phyloP scores from a whole-genome alignment of 352 stramenopile genomes.

The Peronospora tabacina region DNA sequence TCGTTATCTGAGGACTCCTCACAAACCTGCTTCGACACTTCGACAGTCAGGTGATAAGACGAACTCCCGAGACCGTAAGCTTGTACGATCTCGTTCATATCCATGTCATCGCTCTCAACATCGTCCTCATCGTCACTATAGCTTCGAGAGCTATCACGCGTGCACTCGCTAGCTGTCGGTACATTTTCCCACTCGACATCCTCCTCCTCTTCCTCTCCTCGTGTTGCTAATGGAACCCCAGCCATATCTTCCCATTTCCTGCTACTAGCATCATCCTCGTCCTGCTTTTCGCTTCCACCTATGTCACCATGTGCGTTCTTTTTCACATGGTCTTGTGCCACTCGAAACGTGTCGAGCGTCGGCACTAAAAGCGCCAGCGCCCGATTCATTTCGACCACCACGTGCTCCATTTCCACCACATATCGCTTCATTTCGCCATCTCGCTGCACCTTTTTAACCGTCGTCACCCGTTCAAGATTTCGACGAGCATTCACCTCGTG shows the following conservation, averaged over 20 bases:
- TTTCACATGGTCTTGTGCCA: slow-evolving; percentile 6
- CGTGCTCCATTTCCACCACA: slow-evolving; percentile 56
- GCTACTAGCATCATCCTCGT: slow-evolving; percentile 13
- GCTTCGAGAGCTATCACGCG: background rate
- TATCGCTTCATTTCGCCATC: slow-evolving; percentile 42
- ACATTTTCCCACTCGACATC: slow-evolving; percentile 24
- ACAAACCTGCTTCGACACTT: slow-evolving; percentile 49
- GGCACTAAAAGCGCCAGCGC: slow-evolving; percentile 70
- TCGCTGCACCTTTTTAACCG: slow-evolving; percentile 25
- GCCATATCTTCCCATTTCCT: slow-evolving; percentile 27
- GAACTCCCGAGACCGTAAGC: slow-evolving; percentile 69
- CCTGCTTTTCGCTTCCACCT: background rate
- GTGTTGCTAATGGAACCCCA: background rate
- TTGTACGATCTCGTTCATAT: slow-evolving; percentile 75
- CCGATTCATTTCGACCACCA: slow-evolving; percentile 62
- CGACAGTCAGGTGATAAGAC: slow-evolving; percentile 65
- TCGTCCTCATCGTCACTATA: slow-evolving; percentile 8
- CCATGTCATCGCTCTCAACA: slow-evolving; percentile 29
- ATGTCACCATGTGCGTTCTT: background rate
- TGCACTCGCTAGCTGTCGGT: slow-evolving; percentile 1
- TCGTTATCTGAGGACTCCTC: slow-evolving; percentile 62
- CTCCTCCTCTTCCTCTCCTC: slow-evolving; percentile 8
- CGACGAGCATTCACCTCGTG: slow-evolving; percentile 6
- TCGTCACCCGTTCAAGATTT: slow-evolving; percentile 19
- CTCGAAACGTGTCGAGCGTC: slow-evolving; percentile 56